phyloP scores from a whole-genome alignment of 768 basidiomycete species.

The Macrocybe gigantea region DNA sequence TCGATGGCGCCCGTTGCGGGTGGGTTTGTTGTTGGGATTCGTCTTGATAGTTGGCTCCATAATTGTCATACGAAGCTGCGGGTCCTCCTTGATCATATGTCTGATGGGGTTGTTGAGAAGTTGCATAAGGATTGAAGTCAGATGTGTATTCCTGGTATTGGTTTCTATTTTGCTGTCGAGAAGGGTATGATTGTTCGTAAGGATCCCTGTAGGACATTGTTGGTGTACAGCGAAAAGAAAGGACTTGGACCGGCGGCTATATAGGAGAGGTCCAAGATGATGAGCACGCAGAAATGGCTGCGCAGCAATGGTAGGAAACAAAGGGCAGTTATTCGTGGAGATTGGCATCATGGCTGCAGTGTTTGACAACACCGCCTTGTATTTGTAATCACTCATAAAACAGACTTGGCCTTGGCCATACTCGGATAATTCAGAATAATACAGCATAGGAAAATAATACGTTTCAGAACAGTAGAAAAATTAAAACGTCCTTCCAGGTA shows the following conservation, averaged over 20 bases:
- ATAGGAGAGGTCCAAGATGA: not conserved
- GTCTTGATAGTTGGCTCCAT: conserved; percentile 32
- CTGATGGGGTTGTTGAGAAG: conserved; percentile 32
- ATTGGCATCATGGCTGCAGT: too few species aligned
- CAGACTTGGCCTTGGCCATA: too few species aligned
- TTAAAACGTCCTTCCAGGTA: conserved; percentile 17
- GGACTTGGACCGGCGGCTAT: conserved; percentile 3
- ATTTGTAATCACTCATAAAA: too few species aligned
- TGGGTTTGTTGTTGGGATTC: conserved; percentile 23
- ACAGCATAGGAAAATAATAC: too few species aligned
- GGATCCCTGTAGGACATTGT: not conserved
- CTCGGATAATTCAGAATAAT: too few species aligned
- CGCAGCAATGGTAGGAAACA: too few species aligned
- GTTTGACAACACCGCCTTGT: too few species aligned
- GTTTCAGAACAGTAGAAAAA: too few species aligned
- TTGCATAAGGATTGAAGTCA: conserved; percentile 42
- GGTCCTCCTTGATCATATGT: conserved; percentile 46
- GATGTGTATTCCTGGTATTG: conserved; percentile 26
- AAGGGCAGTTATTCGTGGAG: too few species aligned
- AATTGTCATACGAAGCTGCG: conserved; percentile 21
- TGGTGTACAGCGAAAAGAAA: not conserved
- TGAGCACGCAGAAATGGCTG: too few species aligned
- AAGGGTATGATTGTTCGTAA: conserved; percentile 30
- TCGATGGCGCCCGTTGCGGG: conserved; percentile 15
- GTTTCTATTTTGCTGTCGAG: conserved; percentile 17